These are phyloP conservation scores for Umbilicus rupestris DNA, from an alignment of 164 flowering plant genomes.

Conservation along the genomic window DNA sequence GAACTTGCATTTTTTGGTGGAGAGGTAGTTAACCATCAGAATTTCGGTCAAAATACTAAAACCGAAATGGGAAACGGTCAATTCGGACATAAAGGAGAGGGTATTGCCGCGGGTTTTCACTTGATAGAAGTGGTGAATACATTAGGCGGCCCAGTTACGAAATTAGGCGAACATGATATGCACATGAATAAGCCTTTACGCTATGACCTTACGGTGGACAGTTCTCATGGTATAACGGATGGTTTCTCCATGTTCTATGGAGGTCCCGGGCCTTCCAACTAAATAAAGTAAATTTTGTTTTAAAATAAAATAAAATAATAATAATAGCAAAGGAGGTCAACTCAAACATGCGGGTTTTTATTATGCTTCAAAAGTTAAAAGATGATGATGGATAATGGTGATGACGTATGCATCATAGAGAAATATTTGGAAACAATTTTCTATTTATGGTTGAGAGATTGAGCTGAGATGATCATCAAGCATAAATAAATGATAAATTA, in stretches of 20 bases:
- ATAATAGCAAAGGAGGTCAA: too few species aligned
- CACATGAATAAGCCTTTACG: neutral
- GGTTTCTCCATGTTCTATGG: neutral
- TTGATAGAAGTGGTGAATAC: neutral
- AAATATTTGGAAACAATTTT: too few species aligned
- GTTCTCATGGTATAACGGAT: neutral
- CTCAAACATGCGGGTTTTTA: too few species aligned
- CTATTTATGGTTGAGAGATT: too few species aligned
- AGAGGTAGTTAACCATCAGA: neutral
- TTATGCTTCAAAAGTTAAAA: too few species aligned
- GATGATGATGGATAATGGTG: too few species aligned
- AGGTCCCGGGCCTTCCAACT: too few species aligned
- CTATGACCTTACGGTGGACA: neutral
- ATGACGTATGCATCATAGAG: too few species aligned
- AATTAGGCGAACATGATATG: neutral
- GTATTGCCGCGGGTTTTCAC: neutral
- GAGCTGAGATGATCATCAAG: too few species aligned
- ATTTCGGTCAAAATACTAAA: neutral
- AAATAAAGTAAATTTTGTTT: too few species aligned
- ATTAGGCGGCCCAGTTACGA: neutral
- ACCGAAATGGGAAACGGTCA: neutral
- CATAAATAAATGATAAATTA: too few species aligned
- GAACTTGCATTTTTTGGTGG: neutral
- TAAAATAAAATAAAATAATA: too few species aligned
- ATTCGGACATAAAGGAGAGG: neutral